Base-by-base conservation (phyloP, 1,284 basidiomycete species). In the Leccinum solheimii region DNA sequence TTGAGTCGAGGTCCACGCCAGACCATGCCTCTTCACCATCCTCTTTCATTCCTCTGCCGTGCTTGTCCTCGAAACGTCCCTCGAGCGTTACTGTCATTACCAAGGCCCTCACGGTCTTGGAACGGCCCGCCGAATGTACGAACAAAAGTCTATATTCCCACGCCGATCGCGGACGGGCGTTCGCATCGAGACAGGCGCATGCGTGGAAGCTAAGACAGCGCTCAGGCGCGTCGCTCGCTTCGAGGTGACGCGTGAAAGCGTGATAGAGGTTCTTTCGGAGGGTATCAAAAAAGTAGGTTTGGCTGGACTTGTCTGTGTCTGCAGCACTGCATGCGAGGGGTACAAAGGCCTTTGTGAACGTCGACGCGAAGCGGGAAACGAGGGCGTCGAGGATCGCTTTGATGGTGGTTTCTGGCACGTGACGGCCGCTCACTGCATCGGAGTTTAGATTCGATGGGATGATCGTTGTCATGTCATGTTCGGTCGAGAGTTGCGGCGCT, bases 81-180 rank as follows among this genome's bases (percentile, higher is more conserved):
- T 61, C 60, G 26, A 61, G 60, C 34, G 60, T 62, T 8, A 61
- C 43, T 19, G 60, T 62, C 60, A 62, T 61, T 13, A 61, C 60
- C 43, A 61, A 23, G 10, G 61, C 60, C 27, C 32, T 45, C n/a
- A 61, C 43, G 9, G 27, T 2, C 40, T 19, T 26, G 32, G 26
- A 38, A 43, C 5, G 19, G 4, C 8, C 30, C 23, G 61, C 60
- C 13, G 61, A 57, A 50, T 50, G 60, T 1, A 43, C 26, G 23
- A 61, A 62, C 52, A 61, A 43, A 16, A 61, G 36, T 19, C 60
- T 57, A 23, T 61, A 61, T n/a, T 61, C 52, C 60, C 60, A 61
- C 11, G 34, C 60, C 8, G 60, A 61, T 21, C 60, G 53, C 2
- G 26, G 11, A 10, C 11, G 32, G 16, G 30, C 27, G 48, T 5